Evolutionary conservation across 1,139 yeast species (phyloP).

Genomic region (Lodderomyces elongisporus): DNA sequence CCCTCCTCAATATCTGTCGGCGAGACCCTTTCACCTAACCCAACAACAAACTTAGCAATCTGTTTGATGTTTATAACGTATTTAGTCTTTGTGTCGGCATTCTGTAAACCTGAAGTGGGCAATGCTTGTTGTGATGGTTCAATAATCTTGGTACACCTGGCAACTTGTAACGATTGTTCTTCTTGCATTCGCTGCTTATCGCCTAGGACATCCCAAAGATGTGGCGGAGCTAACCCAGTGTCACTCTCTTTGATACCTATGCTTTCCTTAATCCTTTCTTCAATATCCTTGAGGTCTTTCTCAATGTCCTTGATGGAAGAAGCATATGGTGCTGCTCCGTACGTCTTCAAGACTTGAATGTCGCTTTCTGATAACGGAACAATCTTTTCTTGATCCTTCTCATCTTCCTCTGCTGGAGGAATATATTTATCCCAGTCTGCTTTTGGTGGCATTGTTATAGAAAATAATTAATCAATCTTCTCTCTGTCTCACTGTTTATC

Average conservation of each 20-base stretch:
- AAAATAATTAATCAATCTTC: conserved; percentile 1
- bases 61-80: conserved; percentile 96
- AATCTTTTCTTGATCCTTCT: conserved; percentile 62
- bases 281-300: conserved; percentile 77
- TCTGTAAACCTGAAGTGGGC: conserved; percentile 35
- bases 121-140: conserved; percentile 47
- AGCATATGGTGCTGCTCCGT: conserved; percentile 97
- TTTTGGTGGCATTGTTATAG: conserved; percentile 63
- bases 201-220: conserved; percentile 95
- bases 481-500: background rate
- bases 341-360: conserved; percentile 92
- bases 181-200: conserved; percentile 90
- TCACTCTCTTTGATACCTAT: conserved; percentile 93
- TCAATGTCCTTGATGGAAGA: conserved; percentile 73
- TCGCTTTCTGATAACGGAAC: conserved; percentile 93
- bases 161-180: conserved; percentile 96
- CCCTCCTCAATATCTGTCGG: conserved; percentile 99
- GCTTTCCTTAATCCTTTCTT: conserved; percentile 84
- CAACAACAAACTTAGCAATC: conserved; percentile 96
- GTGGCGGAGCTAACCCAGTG: conserved; percentile 93
- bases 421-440: conserved; percentile 97
- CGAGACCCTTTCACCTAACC: conserved; percentile 91
- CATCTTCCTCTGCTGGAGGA: conserved; percentile 72
- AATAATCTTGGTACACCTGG: conserved; percentile 96
- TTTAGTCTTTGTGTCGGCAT: conserved; percentile 80